Conservation (phyloP, 495 filamentous ascomycete species). For the Neurospora sp. region DNA sequence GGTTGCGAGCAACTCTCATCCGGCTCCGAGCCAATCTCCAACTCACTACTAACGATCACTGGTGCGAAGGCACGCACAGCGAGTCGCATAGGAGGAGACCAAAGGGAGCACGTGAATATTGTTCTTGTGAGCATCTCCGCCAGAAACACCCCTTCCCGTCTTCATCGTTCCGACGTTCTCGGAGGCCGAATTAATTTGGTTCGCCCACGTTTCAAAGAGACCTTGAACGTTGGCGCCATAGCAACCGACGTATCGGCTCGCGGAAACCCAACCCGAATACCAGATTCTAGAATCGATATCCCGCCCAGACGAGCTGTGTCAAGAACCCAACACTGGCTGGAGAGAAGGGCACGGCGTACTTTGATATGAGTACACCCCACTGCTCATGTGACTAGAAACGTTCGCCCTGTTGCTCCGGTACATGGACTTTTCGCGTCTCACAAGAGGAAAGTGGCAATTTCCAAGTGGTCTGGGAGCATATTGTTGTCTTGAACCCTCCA, state of each 20-base stretch:
- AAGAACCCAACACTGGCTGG: not conserved
- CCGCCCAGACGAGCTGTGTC: not conserved
- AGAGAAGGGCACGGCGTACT: not conserved
- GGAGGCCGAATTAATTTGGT: not conserved
- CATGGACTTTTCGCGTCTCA: not conserved
- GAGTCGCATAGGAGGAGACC: not conserved
- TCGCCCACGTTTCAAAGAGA: not conserved
- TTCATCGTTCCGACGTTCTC: not conserved
- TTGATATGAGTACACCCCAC: not conserved
- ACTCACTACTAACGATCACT: not conserved
- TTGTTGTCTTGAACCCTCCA: not conserved
- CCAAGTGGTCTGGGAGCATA: not conserved
- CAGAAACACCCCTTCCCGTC: not conserved
- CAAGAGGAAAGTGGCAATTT: not conserved
- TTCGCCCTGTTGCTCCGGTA: not conserved
- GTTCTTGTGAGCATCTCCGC: not conserved
- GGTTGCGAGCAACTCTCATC: not conserved
- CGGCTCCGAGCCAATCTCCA: not conserved
- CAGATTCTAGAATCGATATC: not conserved
- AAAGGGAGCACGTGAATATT: not conserved
- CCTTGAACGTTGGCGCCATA: not conserved
- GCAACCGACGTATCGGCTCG: not conserved
- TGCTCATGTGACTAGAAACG: not conserved
- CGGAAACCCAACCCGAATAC: not conserved
- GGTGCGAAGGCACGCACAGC: not conserved